These are phyloP conservation scores for Cutaneotrichosporon dermatis DNA, from an alignment of 1,284 basidiomycete species.

Conservation along the genomic window DNA sequence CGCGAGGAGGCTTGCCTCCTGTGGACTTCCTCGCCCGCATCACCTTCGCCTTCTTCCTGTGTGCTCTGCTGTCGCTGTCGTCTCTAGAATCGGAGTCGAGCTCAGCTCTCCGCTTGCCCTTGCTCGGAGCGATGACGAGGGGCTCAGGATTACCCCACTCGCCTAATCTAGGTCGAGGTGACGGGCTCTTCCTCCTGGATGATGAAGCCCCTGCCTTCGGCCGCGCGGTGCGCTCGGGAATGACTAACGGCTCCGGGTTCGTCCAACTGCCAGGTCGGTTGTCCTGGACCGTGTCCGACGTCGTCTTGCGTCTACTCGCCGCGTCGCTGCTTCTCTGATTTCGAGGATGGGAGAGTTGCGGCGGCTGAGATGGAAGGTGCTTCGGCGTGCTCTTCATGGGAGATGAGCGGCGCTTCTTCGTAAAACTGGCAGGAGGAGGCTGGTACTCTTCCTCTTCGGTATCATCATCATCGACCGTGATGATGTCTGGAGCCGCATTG, in stretches of 20 bases:
- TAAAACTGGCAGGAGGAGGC: too few relatives aligned
- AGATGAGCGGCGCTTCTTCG: too few relatives aligned
- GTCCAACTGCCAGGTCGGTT: constrained; percentile 4
- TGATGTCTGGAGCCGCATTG: too few relatives aligned
- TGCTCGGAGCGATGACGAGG: not conserved
- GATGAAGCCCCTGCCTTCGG: not conserved
- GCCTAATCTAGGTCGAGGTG: constrained; percentile 3
- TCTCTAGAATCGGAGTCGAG: too few relatives aligned
- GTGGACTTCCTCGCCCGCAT: constrained; percentile 4
- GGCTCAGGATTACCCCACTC: constrained; percentile 17
- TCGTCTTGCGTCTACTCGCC: too few relatives aligned
- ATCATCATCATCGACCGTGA: too few relatives aligned
- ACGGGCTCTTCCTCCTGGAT: not conserved
- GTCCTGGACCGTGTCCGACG: not conserved
- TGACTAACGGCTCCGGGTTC: not conserved
- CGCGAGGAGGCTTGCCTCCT: not conserved
- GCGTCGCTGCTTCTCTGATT: too few relatives aligned
- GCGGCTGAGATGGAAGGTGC: too few relatives aligned
- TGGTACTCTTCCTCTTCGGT: too few relatives aligned
- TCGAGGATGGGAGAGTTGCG: too few relatives aligned
- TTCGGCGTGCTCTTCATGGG: too few relatives aligned
- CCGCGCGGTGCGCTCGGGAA: not conserved
- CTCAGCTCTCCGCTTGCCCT: not conserved
- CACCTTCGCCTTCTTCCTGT: not conserved
- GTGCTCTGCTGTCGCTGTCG: not conserved